Percentiles rank a stretch among this genome's conserved stretches.
Evolutionary conservation across 2,329 filamentous ascomycete species (phyloP).

Genomic region (Trichoderma guizhouense): DNA sequence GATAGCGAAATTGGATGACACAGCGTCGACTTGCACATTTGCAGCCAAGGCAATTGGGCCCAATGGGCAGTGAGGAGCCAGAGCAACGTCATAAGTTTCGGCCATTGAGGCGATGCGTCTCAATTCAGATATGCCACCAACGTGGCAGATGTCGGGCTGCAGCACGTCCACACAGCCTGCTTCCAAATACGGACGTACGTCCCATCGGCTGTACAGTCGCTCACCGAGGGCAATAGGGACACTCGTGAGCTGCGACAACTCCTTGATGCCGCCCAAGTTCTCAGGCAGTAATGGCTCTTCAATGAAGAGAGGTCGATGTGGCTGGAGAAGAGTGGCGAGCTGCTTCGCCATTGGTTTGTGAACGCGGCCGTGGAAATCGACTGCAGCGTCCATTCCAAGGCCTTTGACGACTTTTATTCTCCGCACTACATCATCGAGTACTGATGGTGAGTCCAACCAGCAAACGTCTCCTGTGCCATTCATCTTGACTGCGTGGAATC

Average conservation of each 20-base stretch:
- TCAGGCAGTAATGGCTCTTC: conserved; percentile 72
- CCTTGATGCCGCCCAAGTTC: conserved; percentile 56
- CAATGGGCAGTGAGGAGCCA: conserved; percentile 71
- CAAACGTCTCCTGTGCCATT: conserved; percentile 73
- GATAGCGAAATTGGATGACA: conserved; percentile 64
- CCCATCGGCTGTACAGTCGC: conserved; percentile 68
- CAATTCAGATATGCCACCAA: conserved; percentile 70
- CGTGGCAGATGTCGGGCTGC: conserved; percentile 70
- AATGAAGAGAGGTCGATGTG: conserved; percentile 69
- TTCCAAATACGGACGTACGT: conserved; percentile 69
- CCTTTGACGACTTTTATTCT: conserved; percentile 66
- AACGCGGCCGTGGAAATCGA: conserved; percentile 75
- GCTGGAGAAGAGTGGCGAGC: conserved; percentile 63
- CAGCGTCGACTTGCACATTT: conserved; percentile 62
- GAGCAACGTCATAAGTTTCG: conserved; percentile 69
- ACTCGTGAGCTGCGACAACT: conserved; percentile 43
- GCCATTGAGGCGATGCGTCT: conserved; percentile 67
- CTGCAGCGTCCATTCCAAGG: conserved; percentile 66
- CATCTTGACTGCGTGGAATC: conserved; percentile 71
- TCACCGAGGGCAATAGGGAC: conserved; percentile 71
- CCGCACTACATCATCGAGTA: conserved; percentile 61
- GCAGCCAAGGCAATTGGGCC: conserved; percentile 72
- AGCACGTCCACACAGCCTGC: conserved; percentile 65
- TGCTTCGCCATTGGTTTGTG: conserved; percentile 82
- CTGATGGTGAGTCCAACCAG: conserved; percentile 70